phyloP scores from a whole-genome alignment of 2,329 filamentous ascomycete species.

The Apiospora koreana region DNA sequence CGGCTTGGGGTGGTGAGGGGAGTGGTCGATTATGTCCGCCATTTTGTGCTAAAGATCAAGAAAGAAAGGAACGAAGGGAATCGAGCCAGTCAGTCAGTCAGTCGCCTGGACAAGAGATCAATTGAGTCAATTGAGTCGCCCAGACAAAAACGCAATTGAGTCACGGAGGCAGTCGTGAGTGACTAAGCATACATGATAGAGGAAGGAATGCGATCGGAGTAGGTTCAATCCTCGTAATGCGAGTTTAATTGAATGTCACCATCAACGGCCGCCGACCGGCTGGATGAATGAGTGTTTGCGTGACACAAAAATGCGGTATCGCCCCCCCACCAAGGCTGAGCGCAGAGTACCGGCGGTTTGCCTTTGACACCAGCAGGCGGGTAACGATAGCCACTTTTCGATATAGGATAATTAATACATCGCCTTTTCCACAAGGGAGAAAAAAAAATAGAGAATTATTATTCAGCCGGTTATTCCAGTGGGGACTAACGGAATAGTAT shows the following conservation, averaged over 20 bases:
- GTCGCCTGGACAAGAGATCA: not conserved
- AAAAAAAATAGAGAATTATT: too few relatives aligned
- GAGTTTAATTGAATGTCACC: not conserved
- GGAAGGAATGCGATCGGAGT: not conserved
- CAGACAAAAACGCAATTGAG: not conserved
- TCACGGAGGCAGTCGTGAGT: not conserved
- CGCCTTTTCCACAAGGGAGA: too few relatives aligned
- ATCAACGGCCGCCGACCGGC: not conserved
- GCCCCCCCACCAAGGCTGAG: conserved; percentile 1
- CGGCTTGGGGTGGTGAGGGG: conserved; percentile 79
- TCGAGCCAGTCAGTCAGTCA: too few relatives aligned
- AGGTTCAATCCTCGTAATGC: not conserved
- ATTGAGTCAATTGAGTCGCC: not conserved
- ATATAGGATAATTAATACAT: too few relatives aligned
- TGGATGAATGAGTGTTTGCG: not conserved
- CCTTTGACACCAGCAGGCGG: too few relatives aligned
- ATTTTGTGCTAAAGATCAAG: conserved; percentile 34
- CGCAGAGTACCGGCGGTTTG: not conserved
- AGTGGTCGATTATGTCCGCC: conserved; percentile 71
- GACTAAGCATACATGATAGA: not conserved
- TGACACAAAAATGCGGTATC: conserved; percentile 4
- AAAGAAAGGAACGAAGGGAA: not conserved
- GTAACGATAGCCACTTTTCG: too few relatives aligned
- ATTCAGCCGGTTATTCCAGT: too few relatives aligned
- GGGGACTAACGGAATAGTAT: too few relatives aligned